Evolutionary conservation across 1,284 basidiomycete genomes (phyloP), one percentile per base, ranked within the genome.

Genomic region (Exobasidium cylindrosporum): DNA sequence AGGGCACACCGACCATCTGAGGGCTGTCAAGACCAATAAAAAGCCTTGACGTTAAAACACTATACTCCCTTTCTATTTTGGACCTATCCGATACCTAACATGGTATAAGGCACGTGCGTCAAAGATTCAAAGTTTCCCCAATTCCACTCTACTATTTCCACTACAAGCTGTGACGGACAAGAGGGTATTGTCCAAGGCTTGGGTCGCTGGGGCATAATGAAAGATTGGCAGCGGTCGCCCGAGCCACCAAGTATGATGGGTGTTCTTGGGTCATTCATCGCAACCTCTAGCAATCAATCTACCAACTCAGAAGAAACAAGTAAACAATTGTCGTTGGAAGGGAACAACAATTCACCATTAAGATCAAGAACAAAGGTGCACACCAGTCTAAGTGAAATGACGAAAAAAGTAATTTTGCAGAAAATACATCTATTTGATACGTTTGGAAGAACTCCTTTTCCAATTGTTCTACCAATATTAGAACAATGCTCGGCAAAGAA

Each of bases 391-490:
- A n/a, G 6, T 24, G 29, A 35, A 49, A 59, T 49, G 57, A 28
- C 13, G 21, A 55, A 32, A 28, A 49, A 14, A 10, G 59, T 65
- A 60, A 74, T 77, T 21, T 67, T 77, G 54, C 57, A 70, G 4
- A 70, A 74, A 40, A 71, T 76, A 58, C n/a, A 68, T 13, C 29
- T 57, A n/a, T 54, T 63, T 64, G 61, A 60, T 58, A 62, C 13
- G 24, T 26, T 78, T 10, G 76, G 76, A 24, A 69, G 70, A n/a
- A 70, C 74, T 62, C 73, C 76, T 3, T 78, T 67, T 50, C 64
- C 71, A 11, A 66, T 76, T 35, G 73, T 70, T 21, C 61, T 61
- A 49, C 68, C 71, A 1, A 66, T 78, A 46, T 61, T 78, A 14
- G 72, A 74, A 59, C 69, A 70, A 53, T 73, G 70, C 46, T 58